Conservation (phyloP, 805 yeast genomes). For the Myxozyma sirexii region DNA sequence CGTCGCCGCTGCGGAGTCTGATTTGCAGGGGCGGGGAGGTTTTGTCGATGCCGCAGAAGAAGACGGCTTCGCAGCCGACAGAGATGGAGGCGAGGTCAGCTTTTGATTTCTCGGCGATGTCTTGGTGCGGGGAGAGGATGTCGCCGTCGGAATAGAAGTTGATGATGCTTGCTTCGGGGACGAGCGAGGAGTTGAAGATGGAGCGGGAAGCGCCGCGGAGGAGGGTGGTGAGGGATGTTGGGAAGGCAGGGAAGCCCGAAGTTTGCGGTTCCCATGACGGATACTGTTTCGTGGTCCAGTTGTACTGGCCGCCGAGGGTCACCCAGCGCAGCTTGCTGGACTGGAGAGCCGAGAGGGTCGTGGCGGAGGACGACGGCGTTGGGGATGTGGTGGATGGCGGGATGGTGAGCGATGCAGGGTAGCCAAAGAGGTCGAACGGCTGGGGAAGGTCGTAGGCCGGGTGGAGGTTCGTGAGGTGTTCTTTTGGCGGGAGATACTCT, state of each 20-base stretch:
- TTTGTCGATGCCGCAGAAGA: conserved; percentile 31
- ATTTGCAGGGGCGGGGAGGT: conserved; percentile 42
- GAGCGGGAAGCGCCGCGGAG: conserved; percentile 14
- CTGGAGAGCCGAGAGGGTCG: conserved; percentile 10
- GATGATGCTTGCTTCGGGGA: conserved; percentile 48
- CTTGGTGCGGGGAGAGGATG: conserved; percentile 49
- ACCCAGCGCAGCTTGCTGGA: conserved; percentile 48
- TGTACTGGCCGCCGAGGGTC: conserved; percentile 51
- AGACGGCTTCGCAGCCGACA: conserved; percentile 48
- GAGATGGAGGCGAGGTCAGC: conserved; percentile 46
- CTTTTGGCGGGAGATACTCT: conserved; percentile 41
- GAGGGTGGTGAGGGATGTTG: conserved; percentile 25
- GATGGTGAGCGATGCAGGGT: conserved; percentile 13
- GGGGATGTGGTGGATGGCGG: background rate
- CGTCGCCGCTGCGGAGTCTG: conserved; percentile 46
- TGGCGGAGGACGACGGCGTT: conserved; percentile 4
- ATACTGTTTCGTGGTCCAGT: conserved; percentile 49
- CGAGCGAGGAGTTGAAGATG: background rate
- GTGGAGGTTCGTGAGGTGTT: conserved; percentile 46
- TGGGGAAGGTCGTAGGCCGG: conserved; percentile 41
- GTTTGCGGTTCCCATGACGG: conserved; percentile 43
- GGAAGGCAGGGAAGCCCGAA: conserved; percentile 36
- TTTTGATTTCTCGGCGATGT: conserved; percentile 46
- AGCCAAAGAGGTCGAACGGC: conserved; percentile 41
- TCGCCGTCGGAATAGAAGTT: conserved; percentile 51